Percentiles rank a stretch among this genome's conserved stretches.
Evolutionary conservation across 1,284 basidiomycete species (phyloP).

Genomic region (Microstroma glucosiphilum): DNA sequence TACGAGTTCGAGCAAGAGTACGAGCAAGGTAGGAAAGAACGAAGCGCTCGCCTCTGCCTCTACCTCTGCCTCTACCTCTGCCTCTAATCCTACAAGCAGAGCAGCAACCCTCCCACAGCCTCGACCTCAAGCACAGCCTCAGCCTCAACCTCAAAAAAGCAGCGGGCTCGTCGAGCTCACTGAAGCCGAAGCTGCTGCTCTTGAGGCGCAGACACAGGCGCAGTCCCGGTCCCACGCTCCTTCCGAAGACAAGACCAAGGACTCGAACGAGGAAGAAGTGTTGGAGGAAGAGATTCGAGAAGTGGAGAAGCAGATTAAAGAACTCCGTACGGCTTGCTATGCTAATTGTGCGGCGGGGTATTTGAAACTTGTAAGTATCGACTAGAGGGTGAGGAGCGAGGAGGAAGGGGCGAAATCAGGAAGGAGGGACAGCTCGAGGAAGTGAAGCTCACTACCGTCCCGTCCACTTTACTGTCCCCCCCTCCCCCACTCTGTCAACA

Average conservation of each 20-base stretch:
- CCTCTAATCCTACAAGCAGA: background rate
- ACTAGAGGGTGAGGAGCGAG: too few species aligned
- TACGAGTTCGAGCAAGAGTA: slow-evolving; percentile 1
- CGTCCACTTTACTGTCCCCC: slow-evolving; percentile 13
- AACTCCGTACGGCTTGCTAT: slow-evolving; percentile 54
- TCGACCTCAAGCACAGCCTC: background rate
- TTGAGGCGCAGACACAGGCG: too few species aligned
- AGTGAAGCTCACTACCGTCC: too few species aligned
- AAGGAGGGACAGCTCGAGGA: slow-evolving; percentile 68
- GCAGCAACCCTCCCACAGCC: too few species aligned
- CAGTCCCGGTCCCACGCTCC: too few species aligned
- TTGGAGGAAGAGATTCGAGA: too few species aligned
- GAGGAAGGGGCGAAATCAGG: slow-evolving; percentile 58
- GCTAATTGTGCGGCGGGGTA: slow-evolving; percentile 75
- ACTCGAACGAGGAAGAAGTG: too few species aligned
- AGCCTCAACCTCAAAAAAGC: background rate
- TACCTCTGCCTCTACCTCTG: background rate
- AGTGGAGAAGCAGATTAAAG: slow-evolving; percentile 13
- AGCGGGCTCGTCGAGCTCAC: background rate
- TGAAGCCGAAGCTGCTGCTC: background rate
- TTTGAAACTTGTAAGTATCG: slow-evolving; percentile 55
- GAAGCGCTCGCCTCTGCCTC: background rate
- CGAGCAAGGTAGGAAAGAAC: background rate
- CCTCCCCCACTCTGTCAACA: too few species aligned
- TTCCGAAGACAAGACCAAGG: too few species aligned